These are phyloP conservation scores for Puccinia polysora DNA, from an alignment of 1,284 basidiomycete genomes.

Conservation along the genomic window DNA sequence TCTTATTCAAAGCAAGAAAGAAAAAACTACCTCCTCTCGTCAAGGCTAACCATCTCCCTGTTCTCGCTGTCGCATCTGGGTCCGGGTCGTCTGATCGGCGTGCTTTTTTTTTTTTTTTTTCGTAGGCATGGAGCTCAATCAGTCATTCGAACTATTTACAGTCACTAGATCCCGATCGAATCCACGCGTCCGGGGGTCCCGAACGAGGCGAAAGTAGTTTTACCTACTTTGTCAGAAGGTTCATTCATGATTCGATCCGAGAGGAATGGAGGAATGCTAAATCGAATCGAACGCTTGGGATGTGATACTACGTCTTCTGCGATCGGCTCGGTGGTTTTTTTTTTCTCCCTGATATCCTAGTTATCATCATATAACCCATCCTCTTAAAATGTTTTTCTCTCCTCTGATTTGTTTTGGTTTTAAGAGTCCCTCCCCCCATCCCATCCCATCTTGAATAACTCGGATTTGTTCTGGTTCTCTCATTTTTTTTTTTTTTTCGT, in stretches of 20 bases:
- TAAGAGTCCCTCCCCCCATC: too few species aligned
- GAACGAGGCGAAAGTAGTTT: conserved; percentile 38
- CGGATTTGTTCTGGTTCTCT: too few species aligned
- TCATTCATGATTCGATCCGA: conserved; percentile 29
- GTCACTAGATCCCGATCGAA: conserved; percentile 21
- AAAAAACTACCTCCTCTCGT: background rate
- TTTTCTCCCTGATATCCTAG: too few species aligned
- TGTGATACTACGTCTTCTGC: too few species aligned
- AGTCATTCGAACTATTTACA: conserved; percentile 12
- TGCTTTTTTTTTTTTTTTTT: background rate
- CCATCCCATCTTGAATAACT: too few species aligned
- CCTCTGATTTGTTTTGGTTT: too few species aligned
- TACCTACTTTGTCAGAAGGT: conserved; percentile 31
- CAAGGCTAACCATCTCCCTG: too few species aligned
- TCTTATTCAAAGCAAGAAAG: background rate
- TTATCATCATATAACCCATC: too few species aligned
- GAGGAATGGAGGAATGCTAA: conserved; percentile 23
- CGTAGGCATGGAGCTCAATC: conserved; percentile 40
- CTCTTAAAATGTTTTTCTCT: too few species aligned
- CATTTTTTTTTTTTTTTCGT: too few species aligned
- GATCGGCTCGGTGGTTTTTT: too few species aligned
- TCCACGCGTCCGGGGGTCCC: conserved; percentile 13
- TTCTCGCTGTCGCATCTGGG: background rate
- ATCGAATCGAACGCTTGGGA: conserved; percentile 7
- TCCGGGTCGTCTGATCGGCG: too few species aligned